Evolutionary conservation across 495 filamentous ascomycete species (phyloP).

Genomic region (Chaetomium fimeti): DNA sequence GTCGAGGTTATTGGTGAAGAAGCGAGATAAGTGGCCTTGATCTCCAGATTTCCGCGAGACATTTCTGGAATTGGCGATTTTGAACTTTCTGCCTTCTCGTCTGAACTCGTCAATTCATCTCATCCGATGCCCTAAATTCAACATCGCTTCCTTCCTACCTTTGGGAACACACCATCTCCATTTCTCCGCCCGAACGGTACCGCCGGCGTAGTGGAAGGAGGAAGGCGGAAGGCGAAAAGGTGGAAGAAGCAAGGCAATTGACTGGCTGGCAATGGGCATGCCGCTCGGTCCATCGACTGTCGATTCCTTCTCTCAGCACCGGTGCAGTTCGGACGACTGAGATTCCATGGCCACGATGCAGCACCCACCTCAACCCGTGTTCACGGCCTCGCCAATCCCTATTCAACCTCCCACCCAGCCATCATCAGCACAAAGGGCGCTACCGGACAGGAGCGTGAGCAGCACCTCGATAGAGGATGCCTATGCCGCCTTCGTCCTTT

Average conservation of each 20-base stretch:
- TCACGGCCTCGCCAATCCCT: slow-evolving; percentile 27
- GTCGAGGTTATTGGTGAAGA: background rate
- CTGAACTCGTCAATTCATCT: background rate
- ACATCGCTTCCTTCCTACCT: background rate
- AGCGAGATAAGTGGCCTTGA: background rate
- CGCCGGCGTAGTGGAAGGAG: background rate
- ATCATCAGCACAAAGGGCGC: slow-evolving; percentile 31
- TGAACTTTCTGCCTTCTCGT: too few relatives aligned
- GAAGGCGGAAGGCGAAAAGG: too few relatives aligned
- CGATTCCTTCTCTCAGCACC: background rate
- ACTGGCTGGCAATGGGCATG: slow-evolving; percentile 8
- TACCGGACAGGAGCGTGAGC: slow-evolving; percentile 71
- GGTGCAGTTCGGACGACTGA: slow-evolving; percentile 13
- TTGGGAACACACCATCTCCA: background rate
- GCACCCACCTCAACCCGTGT: slow-evolving; percentile 12
- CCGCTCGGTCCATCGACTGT: background rate
- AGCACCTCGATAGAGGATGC: slow-evolving; percentile 79
- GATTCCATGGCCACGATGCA: slow-evolving; percentile 13
- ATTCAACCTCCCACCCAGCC: slow-evolving; percentile 19
- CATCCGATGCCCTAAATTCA: background rate
- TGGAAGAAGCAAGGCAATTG: background rate
- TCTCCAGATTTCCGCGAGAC: background rate
- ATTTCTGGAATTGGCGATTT: background rate
- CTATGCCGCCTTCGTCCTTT: slow-evolving; percentile 84
- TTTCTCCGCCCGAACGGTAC: background rate